Percentiles rank a stretch among this genome's conserved stretches.
Conservation (phyloP, 192 early-diverging fungal genomes). For the Mortierella hygrophila region DNA sequence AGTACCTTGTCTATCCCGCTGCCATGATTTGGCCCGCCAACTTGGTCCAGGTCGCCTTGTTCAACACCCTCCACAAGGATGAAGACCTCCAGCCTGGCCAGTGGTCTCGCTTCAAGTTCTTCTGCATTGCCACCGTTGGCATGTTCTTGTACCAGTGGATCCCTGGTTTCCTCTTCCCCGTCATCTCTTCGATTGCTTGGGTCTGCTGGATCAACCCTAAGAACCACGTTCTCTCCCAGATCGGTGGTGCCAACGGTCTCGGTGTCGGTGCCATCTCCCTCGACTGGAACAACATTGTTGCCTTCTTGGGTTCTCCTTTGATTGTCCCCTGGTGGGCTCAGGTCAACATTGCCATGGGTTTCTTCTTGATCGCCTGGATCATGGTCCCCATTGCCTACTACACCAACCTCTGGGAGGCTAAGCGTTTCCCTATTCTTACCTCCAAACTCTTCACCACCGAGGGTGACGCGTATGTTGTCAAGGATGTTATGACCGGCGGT, state of each 20-base stretch:
- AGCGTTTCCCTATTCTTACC: constrained; percentile 57
- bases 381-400: constrained; percentile 77
- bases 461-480: constrained; percentile 42
- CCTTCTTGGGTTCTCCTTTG: constrained; percentile 56
- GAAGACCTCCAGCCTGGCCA: constrained; percentile 39
- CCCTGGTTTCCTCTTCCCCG: constrained; percentile 59
- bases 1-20: constrained; percentile 87
- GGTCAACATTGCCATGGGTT: constrained; percentile 73
- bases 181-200: constrained; percentile 44
- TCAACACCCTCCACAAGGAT: constrained; percentile 60
- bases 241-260: constrained; percentile 71
- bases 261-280: constrained; percentile 78
- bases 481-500: constrained; percentile 37
- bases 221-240: constrained; percentile 30
- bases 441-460: constrained; percentile 45
- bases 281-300: constrained; percentile 73
- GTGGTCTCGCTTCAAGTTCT: constrained; percentile 56
- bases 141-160: constrained; percentile 68
- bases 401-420: constrained; percentile 67
- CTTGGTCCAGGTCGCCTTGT: constrained; percentile 66
- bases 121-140: constrained; percentile 52
- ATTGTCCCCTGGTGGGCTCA: constrained; percentile 66
- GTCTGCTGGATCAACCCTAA: constrained; percentile 47
- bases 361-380: constrained; percentile 76
- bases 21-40: constrained; percentile 90